Conservation (phyloP, 2,329 filamentous ascomycete species). For the Paecilomyces sp. region DNA sequence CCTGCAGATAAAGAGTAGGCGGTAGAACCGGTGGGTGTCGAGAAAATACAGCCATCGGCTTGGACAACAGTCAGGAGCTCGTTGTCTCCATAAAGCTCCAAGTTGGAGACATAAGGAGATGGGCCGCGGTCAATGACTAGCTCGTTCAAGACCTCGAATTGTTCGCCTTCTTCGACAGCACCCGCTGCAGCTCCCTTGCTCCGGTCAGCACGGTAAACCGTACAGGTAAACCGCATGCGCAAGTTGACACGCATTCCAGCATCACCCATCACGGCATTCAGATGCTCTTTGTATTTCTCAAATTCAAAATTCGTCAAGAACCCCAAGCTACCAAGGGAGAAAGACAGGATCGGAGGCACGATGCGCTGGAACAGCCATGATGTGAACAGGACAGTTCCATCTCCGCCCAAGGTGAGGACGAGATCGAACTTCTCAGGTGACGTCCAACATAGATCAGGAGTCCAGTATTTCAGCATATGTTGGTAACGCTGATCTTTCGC, state of each 20-base stretch:
- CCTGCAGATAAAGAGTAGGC: slow-evolving; percentile 95
- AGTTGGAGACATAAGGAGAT: slow-evolving; percentile 91
- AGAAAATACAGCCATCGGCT: slow-evolving; percentile 96
- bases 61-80: slow-evolving; percentile 92
- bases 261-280: slow-evolving; percentile 86
- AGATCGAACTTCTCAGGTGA: slow-evolving; percentile 93
- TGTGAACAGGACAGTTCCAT: slow-evolving; percentile 94
- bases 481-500: slow-evolving; percentile 69
- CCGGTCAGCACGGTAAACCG: slow-evolving; percentile 69
- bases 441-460: slow-evolving; percentile 88
- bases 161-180: slow-evolving; percentile 78
- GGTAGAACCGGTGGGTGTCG: slow-evolving; percentile 87
- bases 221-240: slow-evolving; percentile 98
- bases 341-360: slow-evolving; percentile 87
- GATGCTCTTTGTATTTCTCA: slow-evolving; percentile 75
- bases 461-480: slow-evolving; percentile 90
- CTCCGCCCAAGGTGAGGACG: slow-evolving; percentile 85
- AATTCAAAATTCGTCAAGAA: slow-evolving; percentile 98
- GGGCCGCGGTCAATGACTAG: slow-evolving; percentile 96
- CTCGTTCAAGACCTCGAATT: slow-evolving; percentile 97
- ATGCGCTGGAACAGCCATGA: slow-evolving; percentile 96
- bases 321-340: slow-evolving; percentile 83
- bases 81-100: slow-evolving; percentile 93
- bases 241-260: slow-evolving; percentile 95
- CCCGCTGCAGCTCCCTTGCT: slow-evolving; percentile 41